Base-by-base conservation (phyloP, 495 filamentous ascomycete species). In the Xylaria acuta region DNA sequence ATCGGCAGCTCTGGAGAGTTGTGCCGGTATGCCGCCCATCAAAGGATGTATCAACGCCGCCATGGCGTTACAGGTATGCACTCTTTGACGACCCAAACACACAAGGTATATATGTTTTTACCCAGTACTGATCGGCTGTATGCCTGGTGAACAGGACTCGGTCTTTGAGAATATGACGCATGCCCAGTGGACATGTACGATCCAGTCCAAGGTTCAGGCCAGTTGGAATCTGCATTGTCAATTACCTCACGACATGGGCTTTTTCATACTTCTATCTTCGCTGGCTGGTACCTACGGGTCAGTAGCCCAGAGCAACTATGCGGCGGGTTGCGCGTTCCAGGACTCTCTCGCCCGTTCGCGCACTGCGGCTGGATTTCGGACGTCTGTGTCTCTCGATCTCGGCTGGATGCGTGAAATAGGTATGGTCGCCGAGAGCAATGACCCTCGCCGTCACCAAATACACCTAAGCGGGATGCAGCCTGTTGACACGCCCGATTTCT, bases 231-330 rank as follows among this genome's bases (percentile, higher is more conserved):
- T 89, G 7, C 87, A 89, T 64, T 81, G 18, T 18, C 47, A 9
- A 75, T 86, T 70, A 3, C 69, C 34, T 40, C 62, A 73, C 20
- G 51, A 41, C 32, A 78, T 90, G 1, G 88, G 89, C 70, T 90
- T 90, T 78, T 90, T 90, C 76, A 73, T 89, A 11, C 47, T 51
- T 25, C 4, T 51, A n/a, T 51, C 47, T 12, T 51, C 47, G 1
- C 20, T 51, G 3, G 47, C 47, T 22, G n/a, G 47, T 2, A 51
- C 11, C 0, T 51, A 51, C 11, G 47, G 47, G 3, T 2, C n/a
- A 22, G 7, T 25, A 51, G 47, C n/a, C 20, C 47, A 51, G 47
- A 22, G n/a, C 20, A 51, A 51, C 11, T 51, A 51, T 25, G n/a
- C 47, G 9, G 47, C 47, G n/a, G 47, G 47, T 8, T 51, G 47